Conservation (phyloP, 192 early-diverging fungal species). For the Oehlia diaphana region DNA sequence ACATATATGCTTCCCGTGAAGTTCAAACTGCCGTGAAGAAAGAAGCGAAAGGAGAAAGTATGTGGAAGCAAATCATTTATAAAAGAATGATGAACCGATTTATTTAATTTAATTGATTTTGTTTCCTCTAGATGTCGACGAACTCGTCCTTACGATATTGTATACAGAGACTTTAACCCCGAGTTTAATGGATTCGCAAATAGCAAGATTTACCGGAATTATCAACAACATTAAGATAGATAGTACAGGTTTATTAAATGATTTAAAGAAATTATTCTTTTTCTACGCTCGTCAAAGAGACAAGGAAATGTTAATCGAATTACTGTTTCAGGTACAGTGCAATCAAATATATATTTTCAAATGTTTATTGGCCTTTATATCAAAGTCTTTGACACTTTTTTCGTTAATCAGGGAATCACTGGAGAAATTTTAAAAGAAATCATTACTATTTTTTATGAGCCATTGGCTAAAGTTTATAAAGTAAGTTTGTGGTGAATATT, state of each 20-base stretch:
- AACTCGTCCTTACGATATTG: not conserved
- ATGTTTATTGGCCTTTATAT: not conserved
- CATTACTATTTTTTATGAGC: slow-evolving; percentile 58
- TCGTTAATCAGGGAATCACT: slow-evolving; percentile 41
- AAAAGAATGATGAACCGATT: too few relatives aligned
- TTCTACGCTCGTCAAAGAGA: slow-evolving; percentile 50
- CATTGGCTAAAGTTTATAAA: slow-evolving; percentile 57
- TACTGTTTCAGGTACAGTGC: slow-evolving; percentile 46
- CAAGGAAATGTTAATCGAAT: slow-evolving; percentile 47
- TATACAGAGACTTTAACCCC: not conserved
- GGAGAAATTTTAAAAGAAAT: slow-evolving; percentile 56
- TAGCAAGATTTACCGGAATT: not conserved
- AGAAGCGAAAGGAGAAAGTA: slow-evolving; percentile 25
- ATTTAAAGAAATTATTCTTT: slow-evolving; percentile 46
- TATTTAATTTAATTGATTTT: not conserved
- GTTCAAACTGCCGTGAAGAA: slow-evolving; percentile 28
- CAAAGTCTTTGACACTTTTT: not conserved
- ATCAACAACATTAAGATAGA: slow-evolving; percentile 2
- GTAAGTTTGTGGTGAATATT: not conserved
- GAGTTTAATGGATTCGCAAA: not conserved
- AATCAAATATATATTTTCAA: not conserved
- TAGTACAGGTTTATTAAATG: slow-evolving; percentile 6
- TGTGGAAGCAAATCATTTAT: not conserved
- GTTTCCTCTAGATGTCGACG: not conserved
- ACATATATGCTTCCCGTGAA: slow-evolving; percentile 37